Evolutionary conservation across 371 early-diverging fungal species (phyloP).

Genomic region (Phascolomyces articulosus): DNA sequence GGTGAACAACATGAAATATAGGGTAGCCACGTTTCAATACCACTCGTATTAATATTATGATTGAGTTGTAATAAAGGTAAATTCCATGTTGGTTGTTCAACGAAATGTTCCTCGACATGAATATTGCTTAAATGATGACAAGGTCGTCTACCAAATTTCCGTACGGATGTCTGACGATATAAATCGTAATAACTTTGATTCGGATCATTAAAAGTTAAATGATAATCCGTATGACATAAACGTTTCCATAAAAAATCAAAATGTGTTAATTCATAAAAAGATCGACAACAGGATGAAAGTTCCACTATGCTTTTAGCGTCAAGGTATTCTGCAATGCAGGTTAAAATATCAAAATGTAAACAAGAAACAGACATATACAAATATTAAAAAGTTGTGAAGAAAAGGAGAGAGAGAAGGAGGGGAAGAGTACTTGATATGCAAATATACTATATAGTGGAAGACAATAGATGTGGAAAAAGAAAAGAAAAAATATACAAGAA

Average conservation of each 20-base stretch:
- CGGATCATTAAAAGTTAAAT: conserved; percentile 30
- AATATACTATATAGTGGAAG: too few relatives aligned
- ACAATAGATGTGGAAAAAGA: too few relatives aligned
- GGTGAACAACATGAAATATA: neutral
- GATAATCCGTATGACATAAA: conserved; percentile 21
- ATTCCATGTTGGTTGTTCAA: neutral
- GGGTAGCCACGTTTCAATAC: neutral
- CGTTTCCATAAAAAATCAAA: conserved; percentile 30
- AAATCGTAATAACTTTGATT: conserved; percentile 24
- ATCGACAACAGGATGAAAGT: conserved; percentile 11
- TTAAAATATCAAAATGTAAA: conserved; percentile 13
- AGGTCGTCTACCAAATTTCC: conserved; percentile 18
- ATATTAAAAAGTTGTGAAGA: neutral
- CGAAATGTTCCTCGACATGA: neutral
- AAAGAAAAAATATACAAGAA: neutral
- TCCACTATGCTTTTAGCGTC: conserved; percentile 7
- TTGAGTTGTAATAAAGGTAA: neutral
- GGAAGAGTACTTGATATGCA: neutral
- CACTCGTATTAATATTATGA: neutral
- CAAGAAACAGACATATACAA: conserved; percentile 2
- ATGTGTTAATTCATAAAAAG: conserved; percentile 3
- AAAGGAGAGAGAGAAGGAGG: neutral
- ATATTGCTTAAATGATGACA: conserved; percentile 24
- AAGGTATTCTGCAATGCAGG: conserved; percentile 16
- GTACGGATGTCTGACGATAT: conserved; percentile 13